phyloP scores from a whole-genome alignment of 2,329 filamentous ascomycete species.

The Pestalotiopsis sp. region DNA sequence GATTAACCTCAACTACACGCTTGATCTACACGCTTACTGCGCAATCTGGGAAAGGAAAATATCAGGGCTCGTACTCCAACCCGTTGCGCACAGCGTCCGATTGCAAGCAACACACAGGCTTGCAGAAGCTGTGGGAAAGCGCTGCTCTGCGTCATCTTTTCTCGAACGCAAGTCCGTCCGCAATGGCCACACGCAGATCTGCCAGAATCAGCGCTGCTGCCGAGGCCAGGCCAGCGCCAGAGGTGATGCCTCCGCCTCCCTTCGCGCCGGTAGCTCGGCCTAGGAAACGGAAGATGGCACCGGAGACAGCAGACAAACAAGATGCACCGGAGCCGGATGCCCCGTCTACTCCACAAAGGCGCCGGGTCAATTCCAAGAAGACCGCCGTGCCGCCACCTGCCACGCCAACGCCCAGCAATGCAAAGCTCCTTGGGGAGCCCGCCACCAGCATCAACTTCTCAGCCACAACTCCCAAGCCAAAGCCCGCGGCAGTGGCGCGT shows the following conservation, averaged over 20 bases:
- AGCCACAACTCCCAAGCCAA: slow-evolving; percentile 39
- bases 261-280: slow-evolving; percentile 22
- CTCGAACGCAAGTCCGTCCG: neutral
- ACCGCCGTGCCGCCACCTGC: slow-evolving; percentile 37
- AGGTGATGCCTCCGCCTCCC: slow-evolving; percentile 22
- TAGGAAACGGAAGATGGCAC: slow-evolving; percentile 38
- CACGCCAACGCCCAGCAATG: slow-evolving; percentile 51
- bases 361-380: slow-evolving; percentile 22
- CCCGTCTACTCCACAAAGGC: slow-evolving; percentile 33
- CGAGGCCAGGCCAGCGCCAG: slow-evolving; percentile 19
- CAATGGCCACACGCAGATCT: slow-evolving; percentile 34
- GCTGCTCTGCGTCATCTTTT: neutral
- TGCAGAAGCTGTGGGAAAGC: neutral
- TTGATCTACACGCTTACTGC: neutral
- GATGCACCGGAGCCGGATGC: slow-evolving; percentile 20
- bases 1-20: neutral
- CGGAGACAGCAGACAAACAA: neutral
- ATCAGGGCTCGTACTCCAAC: neutral
- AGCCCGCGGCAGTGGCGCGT: slow-evolving; percentile 47
- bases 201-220: slow-evolving; percentile 30
- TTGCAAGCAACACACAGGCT: neutral
- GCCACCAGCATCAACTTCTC: slow-evolving; percentile 16
- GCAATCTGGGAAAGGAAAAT: neutral
- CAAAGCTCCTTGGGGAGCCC: slow-evolving; percentile 41
- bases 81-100: no score